phyloP scores from a whole-genome alignment of 1,284 basidiomycete species.

The Leccinum fuscescens region DNA sequence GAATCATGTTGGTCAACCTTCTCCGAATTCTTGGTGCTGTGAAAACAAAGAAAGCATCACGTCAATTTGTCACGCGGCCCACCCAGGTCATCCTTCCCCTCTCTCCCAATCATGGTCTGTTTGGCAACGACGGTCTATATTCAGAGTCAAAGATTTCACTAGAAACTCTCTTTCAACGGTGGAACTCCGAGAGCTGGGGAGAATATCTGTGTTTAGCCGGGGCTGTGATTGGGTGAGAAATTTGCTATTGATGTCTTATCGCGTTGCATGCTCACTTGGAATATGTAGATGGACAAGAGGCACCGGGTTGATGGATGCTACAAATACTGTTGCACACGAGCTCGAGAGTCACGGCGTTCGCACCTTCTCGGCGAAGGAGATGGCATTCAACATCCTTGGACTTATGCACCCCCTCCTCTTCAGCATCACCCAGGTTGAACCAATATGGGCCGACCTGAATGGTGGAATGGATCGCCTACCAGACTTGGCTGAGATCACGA shows the following conservation, averaged over 20 bases:
- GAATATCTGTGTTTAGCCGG: constrained; percentile 98
- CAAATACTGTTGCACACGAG: constrained; percentile 93
- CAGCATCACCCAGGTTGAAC: constrained; percentile 99
- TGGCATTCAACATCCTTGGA: constrained; percentile 99
- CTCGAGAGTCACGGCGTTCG: constrained; percentile 92
- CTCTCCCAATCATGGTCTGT: constrained; percentile 96
- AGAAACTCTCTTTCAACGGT: too few species aligned
- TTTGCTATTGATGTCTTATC: constrained; percentile 3
- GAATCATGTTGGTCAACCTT: constrained; percentile 95
- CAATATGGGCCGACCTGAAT: constrained; percentile 97
- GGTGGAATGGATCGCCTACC: constrained; percentile 97
- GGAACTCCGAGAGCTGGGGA: constrained; percentile 97
- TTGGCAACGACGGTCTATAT: constrained; percentile 97
- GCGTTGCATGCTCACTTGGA: constrained; percentile 13
- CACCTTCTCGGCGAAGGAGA: constrained; percentile 98
- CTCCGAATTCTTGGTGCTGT: constrained; percentile 94
- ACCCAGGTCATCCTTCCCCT: constrained; percentile 97
- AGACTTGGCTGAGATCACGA: constrained; percentile 90
- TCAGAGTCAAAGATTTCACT: constrained; percentile 92
- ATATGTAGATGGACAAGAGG: constrained; percentile 85
- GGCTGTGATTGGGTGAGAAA: constrained; percentile 87
- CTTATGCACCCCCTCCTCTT: constrained; percentile 99
- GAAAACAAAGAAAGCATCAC: constrained; percentile 96
- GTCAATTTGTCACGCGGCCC: constrained; percentile 94
- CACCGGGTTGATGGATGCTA: constrained; percentile 96